These are phyloP conservation scores for Thelonectria olida DNA, from an alignment of 2,329 filamentous ascomycete species.

Conservation along the genomic window DNA sequence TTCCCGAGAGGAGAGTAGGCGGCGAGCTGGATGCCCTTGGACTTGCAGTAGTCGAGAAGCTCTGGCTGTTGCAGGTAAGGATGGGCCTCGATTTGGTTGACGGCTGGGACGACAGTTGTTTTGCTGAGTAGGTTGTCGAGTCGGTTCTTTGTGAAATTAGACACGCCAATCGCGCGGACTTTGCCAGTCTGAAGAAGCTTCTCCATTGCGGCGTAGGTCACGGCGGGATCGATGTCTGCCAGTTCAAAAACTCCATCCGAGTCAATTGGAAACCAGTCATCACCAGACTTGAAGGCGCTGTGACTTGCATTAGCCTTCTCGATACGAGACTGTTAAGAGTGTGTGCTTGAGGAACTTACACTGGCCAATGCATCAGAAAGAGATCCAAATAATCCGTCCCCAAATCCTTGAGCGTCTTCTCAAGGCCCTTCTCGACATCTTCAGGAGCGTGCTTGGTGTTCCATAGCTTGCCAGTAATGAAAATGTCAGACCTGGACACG, in stretches of 20 bases:
- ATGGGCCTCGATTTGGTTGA: neutral
- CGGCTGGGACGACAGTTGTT: neutral
- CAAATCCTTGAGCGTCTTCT: neutral
- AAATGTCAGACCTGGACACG: slow-evolving; percentile 63
- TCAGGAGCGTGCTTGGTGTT: slow-evolving; percentile 59
- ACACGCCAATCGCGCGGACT: neutral
- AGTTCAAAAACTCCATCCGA: no score
- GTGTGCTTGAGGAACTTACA: no score
- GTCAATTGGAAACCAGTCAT: no score
- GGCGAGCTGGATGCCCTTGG: neutral
- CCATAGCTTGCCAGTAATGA: slow-evolving; percentile 75
- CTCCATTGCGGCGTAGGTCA: neutral
- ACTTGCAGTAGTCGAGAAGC: neutral
- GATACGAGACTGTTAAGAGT: no score
- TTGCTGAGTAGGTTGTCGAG: neutral
- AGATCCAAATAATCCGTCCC: neutral
- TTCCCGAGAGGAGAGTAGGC: neutral
- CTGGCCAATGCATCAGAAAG: neutral
- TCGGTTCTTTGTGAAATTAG: neutral
- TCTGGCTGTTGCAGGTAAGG: neutral
- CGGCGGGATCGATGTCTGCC: no score
- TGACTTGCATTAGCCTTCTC: no score
- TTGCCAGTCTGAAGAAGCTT: neutral
- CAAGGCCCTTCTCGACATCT: neutral
- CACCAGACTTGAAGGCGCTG: no score